phyloP scores from a whole-genome alignment of 78 protist species.

The Protostelium mycophagum region DNA sequence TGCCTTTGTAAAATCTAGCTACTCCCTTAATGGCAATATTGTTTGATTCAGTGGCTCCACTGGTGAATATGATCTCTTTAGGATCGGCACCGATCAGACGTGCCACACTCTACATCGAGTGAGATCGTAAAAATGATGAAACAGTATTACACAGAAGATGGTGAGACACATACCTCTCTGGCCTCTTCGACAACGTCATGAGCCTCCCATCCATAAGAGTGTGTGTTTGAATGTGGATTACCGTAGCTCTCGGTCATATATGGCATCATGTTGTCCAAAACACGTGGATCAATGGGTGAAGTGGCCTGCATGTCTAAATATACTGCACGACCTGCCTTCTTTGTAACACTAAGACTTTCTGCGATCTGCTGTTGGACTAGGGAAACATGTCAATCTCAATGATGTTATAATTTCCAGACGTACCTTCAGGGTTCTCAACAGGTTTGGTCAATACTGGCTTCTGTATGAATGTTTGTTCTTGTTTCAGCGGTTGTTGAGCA shows the following conservation, averaged over 20 bases:
- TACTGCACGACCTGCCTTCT: slow-evolving; percentile 22
- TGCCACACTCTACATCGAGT: slow-evolving; percentile 54
- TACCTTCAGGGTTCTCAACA: too few relatives aligned
- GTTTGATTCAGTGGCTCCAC: slow-evolving; percentile 98
- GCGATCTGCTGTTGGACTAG: not conserved
- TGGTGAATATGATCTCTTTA: slow-evolving; percentile 94
- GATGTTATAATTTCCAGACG: too few relatives aligned
- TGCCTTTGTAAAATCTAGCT: slow-evolving; percentile 78
- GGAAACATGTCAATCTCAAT: too few relatives aligned
- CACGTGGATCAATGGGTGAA: slow-evolving; percentile 97
- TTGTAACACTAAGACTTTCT: not conserved
- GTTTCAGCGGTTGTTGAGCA: too few relatives aligned
- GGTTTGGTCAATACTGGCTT: too few relatives aligned
- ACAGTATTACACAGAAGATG: not conserved
- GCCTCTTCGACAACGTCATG: slow-evolving; percentile 88
- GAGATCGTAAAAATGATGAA: slow-evolving; percentile 1
- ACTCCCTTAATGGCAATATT: slow-evolving; percentile 96
- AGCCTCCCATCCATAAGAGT: slow-evolving; percentile 95
- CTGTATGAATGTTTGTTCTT: too few relatives aligned
- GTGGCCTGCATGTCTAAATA: slow-evolving; percentile 88
- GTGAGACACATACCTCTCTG: slow-evolving; percentile 48
- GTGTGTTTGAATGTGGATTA: slow-evolving; percentile 96
- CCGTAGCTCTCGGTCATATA: slow-evolving; percentile 82
- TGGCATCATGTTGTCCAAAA: slow-evolving; percentile 96
- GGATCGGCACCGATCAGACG: slow-evolving; percentile 79